Percentiles rank a stretch among this genome's conserved stretches.
Conservation (phyloP, 1,284 basidiomycete genomes). For the Boletellus sp. region DNA sequence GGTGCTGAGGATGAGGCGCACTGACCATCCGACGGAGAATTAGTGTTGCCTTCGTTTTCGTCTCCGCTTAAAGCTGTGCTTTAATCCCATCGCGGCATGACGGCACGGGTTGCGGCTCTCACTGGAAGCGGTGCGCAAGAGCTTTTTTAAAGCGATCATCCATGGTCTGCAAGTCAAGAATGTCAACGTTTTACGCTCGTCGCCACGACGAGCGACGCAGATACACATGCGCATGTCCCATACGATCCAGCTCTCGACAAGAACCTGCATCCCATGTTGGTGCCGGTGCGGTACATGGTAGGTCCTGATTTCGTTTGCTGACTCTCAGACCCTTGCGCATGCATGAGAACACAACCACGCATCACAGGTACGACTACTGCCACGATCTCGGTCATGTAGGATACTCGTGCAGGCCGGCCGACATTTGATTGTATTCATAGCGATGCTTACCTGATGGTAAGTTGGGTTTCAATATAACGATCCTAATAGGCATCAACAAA, state of each 20-base stretch:
- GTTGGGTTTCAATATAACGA: conserved; percentile 38
- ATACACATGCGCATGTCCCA: conserved; percentile 2
- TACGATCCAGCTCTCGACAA: not conserved
- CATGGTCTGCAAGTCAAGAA: conserved; percentile 18
- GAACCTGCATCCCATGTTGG: not conserved
- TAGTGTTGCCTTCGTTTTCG: conserved; percentile 22
- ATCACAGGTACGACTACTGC: conserved; percentile 12
- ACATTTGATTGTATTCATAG: conserved; percentile 23
- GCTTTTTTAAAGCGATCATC: conserved; percentile 22
- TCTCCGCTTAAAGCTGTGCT: conserved; percentile 30
- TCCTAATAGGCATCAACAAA: conserved; percentile 39
- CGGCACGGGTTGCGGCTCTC: conserved; percentile 21
- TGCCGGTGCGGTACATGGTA: conserved; percentile 3
- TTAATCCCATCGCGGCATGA: conserved; percentile 25
- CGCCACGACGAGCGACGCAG: not conserved
- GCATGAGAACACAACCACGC: not conserved
- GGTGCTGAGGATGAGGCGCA: conserved; percentile 38
- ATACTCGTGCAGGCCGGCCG: conserved; percentile 11
- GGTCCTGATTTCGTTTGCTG: conserved; percentile 3
- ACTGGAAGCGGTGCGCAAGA: conserved; percentile 23
- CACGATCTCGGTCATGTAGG: conserved; percentile 11
- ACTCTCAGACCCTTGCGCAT: not conserved
- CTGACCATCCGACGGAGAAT: conserved; percentile 30
- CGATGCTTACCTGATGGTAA: conserved; percentile 34
- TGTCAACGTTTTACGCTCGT: not conserved